Evolutionary conservation across 768 basidiomycete species (phyloP), one percentile per base, ranked within the genome.

Genomic region (Austroboletus eburneus): DNA sequence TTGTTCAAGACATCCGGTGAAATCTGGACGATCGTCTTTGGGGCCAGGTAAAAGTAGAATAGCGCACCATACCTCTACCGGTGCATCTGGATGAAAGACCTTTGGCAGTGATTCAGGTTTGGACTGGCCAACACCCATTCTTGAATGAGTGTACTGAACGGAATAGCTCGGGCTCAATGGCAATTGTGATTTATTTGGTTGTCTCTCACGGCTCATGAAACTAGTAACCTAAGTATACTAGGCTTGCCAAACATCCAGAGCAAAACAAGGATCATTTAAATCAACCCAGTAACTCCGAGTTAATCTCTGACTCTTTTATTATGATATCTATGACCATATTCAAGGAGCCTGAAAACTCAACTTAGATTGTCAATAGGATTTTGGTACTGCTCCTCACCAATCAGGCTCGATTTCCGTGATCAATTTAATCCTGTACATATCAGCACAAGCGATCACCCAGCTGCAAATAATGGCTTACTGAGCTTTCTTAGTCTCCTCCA

Each of bases 391-490:
- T 51, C 69, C 7, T 58, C 57, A 85, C 95, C 95, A 98, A 57
- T 98, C 94, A 33, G 92, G 83, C 58, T 97, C 93, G 36, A 97
- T 90, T 57, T 94, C 91, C 1, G 95, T 96, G 27, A 97, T 64
- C 53, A 97, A 85, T 20, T 88, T 81, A 59, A 99, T 96, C 62
- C 96, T 91, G 49, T 4, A 13, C 30, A 14, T 29, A 12, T 13
- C 21, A 44, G 22, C 16, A 36, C 55, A 43, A 66, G 49, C 46
- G 44, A 40, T 27, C 12, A 20, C 20, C 10, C 7, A 9, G 30
- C n/a, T 12, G 25, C 30, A 20, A 2, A 30, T 22, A 22, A 17
- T 20, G 35, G 64, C 87, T 57, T 56, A 90, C 89, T 90, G 94
- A 34, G 83, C 84, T 62, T 93, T 96, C 55, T 91, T 94, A 0